phyloP scores from a whole-genome alignment of 441 rosid genomes.

The Euphorbia corollata region DNA sequence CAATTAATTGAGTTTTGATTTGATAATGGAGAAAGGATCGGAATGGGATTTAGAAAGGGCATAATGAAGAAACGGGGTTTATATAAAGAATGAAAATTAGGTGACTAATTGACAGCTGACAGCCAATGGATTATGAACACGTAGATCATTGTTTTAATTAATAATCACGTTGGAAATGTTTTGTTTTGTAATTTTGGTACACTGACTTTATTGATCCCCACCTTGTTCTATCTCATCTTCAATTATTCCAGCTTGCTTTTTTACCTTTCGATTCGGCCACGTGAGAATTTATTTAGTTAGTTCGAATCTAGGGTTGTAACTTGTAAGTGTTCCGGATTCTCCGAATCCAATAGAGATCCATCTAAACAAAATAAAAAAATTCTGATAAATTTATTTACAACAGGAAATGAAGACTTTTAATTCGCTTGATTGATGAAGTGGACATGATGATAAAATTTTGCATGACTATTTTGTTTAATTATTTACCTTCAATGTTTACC shows the following conservation, averaged over 20 bases:
- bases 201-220: neutral
- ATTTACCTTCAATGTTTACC: no score
- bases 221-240: neutral
- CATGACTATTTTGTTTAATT: no score
- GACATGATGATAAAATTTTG: no score
- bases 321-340: no score
- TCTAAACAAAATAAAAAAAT: no score
- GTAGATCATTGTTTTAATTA: neutral
- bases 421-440: no score
- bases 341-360: no score
- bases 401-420: no score
- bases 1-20: neutral
- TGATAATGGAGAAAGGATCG: neutral
- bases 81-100: neutral
- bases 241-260: neutral
- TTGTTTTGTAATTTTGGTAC: no score
- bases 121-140: neutral
- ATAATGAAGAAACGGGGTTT: neutral
- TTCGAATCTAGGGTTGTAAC: no score
- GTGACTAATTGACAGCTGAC: neutral
- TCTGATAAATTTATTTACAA: no score
- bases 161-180: slow-evolving; percentile 15
- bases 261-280: neutral
- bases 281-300: neutral
- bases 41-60: neutral